A percentile compares a stretch with the other conserved stretches of the same genome.
These are phyloP conservation scores for Pyrrhoderma noxium DNA, from an alignment of 1,284 basidiomycete genomes.

Conservation along the genomic window DNA sequence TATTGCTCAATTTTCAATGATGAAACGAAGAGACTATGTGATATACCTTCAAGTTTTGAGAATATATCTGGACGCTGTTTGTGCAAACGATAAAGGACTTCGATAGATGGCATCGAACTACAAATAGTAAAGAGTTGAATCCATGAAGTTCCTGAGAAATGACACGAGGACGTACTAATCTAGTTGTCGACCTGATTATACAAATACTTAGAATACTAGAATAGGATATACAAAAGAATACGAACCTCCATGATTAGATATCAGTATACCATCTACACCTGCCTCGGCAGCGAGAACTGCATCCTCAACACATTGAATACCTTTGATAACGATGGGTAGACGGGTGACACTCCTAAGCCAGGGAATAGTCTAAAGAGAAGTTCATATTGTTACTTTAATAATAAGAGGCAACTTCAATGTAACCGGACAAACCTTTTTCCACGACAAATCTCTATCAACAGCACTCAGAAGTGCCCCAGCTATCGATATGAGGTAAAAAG, in stretches of 20 bases:
- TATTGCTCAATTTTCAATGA: not conserved
- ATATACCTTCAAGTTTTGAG: slow-evolving; percentile 54
- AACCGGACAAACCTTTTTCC: slow-evolving; percentile 43
- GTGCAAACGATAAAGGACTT: slow-evolving; percentile 69
- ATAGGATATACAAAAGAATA: slow-evolving; percentile 18
- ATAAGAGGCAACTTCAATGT: too few relatives aligned
- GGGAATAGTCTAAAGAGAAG: slow-evolving; percentile 50
- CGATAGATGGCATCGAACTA: slow-evolving; percentile 65
- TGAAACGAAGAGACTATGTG: not conserved
- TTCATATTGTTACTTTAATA: slow-evolving; percentile 9
- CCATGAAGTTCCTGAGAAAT: not conserved
- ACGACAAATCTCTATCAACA: slow-evolving; percentile 67
- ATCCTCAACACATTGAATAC: slow-evolving; percentile 77
- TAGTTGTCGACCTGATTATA: slow-evolving; percentile 62
- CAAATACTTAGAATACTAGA: slow-evolving; percentile 21
- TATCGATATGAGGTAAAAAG: slow-evolving; percentile 26
- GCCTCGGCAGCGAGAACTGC: slow-evolving; percentile 85
- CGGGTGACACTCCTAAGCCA: slow-evolving; percentile 73
- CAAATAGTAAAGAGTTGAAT: slow-evolving; percentile 8
- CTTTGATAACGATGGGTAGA: slow-evolving; percentile 82
- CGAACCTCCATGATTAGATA: slow-evolving; percentile 89
- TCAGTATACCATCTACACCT: slow-evolving; percentile 79
- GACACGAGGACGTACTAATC: slow-evolving; percentile 51
- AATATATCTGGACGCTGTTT: slow-evolving; percentile 73
- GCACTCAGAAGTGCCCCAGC: slow-evolving; percentile 57